A percentile compares a stretch with the other conserved stretches of the same genome.
Conservation (phyloP, 768 basidiomycete species). For the Tremella mesenterica region DNA sequence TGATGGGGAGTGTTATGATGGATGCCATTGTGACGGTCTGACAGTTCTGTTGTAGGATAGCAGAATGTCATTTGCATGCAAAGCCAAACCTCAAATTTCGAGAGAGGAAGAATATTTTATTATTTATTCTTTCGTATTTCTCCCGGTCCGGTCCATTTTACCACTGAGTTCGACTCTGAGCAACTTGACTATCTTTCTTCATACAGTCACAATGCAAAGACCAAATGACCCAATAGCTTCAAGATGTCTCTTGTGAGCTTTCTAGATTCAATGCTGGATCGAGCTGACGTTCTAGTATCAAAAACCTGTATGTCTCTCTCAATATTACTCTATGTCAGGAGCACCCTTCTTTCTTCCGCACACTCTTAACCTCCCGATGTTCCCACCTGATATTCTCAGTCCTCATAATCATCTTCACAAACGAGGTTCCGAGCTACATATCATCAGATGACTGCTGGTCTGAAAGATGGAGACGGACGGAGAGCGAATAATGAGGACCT, state of each 20-base stretch:
- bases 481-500: no score
- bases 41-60: constrained; percentile 1
- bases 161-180: neutral
- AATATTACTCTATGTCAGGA: no score
- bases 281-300: constrained; percentile 20
- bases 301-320: constrained; percentile 44
- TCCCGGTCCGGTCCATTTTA: constrained; percentile 8
- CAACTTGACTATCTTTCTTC: neutral
- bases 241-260: constrained; percentile 38
- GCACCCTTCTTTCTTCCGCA: no score
- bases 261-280: neutral
- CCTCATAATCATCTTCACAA: no score
- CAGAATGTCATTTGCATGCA: neutral
- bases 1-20: constrained; percentile 46
- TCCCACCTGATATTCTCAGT: no score
- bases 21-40: constrained; percentile 26
- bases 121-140: constrained; percentile 12
- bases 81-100: neutral
- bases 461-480: no score
- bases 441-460: no score
- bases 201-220: constrained; percentile 23
- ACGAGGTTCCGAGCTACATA: no score
- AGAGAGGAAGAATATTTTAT: neutral
- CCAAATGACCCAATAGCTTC: constrained; percentile 40
- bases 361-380: no score